Evolutionary conservation across 139 green algal species (phyloP).

Genomic region (Chlamydomonas sp.): DNA sequence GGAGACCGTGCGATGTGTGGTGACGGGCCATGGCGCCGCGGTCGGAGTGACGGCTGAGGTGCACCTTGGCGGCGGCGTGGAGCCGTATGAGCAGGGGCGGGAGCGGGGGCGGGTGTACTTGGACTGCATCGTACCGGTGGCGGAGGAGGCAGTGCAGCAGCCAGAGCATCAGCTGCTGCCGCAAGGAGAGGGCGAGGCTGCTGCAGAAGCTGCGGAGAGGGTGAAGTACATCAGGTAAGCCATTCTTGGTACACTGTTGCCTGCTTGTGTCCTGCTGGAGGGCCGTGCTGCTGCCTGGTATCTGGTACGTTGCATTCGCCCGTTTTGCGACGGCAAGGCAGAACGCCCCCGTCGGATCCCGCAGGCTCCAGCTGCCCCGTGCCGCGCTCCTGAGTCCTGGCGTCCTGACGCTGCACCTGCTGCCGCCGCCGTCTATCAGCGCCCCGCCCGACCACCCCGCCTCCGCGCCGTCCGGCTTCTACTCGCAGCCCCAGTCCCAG

Average conservation of each 20-base stretch:
- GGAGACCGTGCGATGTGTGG: not conserved
- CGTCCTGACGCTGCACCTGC: not conserved
- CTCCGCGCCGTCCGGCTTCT: too few species aligned
- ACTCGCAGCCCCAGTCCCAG: not conserved
- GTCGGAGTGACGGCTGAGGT: not conserved
- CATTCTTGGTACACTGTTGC: not conserved
- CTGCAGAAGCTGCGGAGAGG: too few species aligned
- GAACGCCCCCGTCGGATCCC: not conserved
- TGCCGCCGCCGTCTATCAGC: not conserved
- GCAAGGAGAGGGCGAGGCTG: too few species aligned
- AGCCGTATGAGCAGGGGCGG: too few species aligned
- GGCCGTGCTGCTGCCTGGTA: not conserved
- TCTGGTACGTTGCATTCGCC: not conserved
- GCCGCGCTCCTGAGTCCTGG: not conserved
- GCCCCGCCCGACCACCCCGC: too few species aligned
- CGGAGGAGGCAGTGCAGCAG: too few species aligned
- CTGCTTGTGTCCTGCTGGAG: too few species aligned
- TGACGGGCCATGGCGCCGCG: not conserved
- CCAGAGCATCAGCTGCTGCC: too few species aligned
- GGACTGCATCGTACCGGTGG: too few species aligned
- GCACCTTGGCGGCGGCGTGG: too few species aligned
- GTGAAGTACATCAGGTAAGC: too few species aligned
- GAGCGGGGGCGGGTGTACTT: too few species aligned
- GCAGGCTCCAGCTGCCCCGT: not conserved
- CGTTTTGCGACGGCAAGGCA: not conserved